Conservation (phyloP, 208 protist species). For the Naegleria fowleri region DNA sequence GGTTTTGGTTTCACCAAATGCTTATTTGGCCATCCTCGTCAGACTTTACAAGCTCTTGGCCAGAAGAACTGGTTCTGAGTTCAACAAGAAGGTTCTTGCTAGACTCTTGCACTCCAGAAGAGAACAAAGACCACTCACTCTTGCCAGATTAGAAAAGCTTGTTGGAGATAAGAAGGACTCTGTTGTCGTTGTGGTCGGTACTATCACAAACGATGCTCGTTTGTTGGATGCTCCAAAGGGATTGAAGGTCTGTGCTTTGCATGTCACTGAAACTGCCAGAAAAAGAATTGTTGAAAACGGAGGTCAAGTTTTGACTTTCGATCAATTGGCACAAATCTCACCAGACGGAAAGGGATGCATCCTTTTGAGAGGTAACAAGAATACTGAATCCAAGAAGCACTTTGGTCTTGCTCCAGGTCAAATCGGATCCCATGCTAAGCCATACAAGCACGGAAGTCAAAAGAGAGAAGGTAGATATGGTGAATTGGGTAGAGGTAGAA, state of each 20-base stretch:
- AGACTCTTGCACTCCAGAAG: conserved; percentile 67
- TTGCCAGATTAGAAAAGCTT: background rate
- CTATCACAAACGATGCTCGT: conserved; percentile 97
- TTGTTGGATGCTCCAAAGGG: conserved; percentile 82
- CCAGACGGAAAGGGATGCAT: conserved; percentile 95
- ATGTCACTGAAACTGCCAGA: conserved; percentile 95
- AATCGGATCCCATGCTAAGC: conserved; percentile 77
- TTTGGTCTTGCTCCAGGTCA: conserved; percentile 94
- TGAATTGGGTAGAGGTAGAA: conserved; percentile 83
- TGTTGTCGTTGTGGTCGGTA: conserved; percentile 95
- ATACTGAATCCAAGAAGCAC: conserved; percentile 93
- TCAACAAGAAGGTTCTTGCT: conserved; percentile 96
- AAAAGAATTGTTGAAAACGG: conserved; percentile 95
- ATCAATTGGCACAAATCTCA: conserved; percentile 93
- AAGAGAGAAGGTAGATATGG: conserved; percentile 65
- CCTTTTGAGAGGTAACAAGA: conserved; percentile 91
- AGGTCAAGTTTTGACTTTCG: conserved; percentile 97
- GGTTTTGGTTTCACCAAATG: conserved; percentile 60
- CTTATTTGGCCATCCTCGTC: conserved; percentile 95
- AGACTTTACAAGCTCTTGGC: conserved; percentile 99
- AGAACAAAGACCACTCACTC: conserved; percentile 90
- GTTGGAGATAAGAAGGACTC: conserved; percentile 59
- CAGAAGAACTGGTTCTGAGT: conserved; percentile 91
- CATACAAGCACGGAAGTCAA: conserved; percentile 58
- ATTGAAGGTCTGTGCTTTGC: conserved; percentile 93